phyloP scores from a whole-genome alignment of 305 asterid species.

The Fraxinus ornus region DNA sequence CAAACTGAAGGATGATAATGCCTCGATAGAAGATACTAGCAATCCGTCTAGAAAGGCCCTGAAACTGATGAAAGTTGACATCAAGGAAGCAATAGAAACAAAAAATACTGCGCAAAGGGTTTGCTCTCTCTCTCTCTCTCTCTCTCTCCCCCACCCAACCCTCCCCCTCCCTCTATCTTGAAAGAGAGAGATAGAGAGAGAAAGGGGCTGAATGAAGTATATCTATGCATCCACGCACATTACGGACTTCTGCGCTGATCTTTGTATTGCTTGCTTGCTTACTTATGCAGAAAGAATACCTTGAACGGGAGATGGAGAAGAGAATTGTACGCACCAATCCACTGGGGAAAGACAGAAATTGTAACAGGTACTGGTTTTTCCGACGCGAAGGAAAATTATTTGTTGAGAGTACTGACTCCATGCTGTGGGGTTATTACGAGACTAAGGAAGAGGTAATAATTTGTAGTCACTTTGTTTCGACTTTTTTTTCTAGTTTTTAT shows the following conservation, averaged over 20 bases:
- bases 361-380: constrained; percentile 80
- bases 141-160: not conserved
- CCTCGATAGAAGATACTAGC: constrained; percentile 37
- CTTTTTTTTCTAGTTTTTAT: constrained; percentile 15
- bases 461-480: constrained; percentile 9
- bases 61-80: constrained; percentile 79
- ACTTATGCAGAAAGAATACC: constrained; percentile 89
- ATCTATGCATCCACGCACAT: constrained; percentile 1
- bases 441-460: constrained; percentile 74
- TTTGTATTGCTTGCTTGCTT: constrained; percentile 13
- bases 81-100: constrained; percentile 68
- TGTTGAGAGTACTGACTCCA: constrained; percentile 68
- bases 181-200: not conserved
- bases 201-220: not conserved
- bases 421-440: constrained; percentile 82
- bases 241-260: constrained; percentile 14
- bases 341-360: constrained; percentile 77
- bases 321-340: constrained; percentile 67
- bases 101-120: constrained; percentile 86
- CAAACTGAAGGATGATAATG: constrained; percentile 54
- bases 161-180: not conserved
- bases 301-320: constrained; percentile 91
- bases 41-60: constrained; percentile 66
- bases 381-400: constrained; percentile 79
- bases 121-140: constrained; percentile 24